A percentile compares a stretch with the other conserved stretches of the same genome.
These are phyloP conservation scores for Saccharum spontaneum DNA, from an alignment of 176 grass and related monocot species.

Conservation along the genomic window DNA sequence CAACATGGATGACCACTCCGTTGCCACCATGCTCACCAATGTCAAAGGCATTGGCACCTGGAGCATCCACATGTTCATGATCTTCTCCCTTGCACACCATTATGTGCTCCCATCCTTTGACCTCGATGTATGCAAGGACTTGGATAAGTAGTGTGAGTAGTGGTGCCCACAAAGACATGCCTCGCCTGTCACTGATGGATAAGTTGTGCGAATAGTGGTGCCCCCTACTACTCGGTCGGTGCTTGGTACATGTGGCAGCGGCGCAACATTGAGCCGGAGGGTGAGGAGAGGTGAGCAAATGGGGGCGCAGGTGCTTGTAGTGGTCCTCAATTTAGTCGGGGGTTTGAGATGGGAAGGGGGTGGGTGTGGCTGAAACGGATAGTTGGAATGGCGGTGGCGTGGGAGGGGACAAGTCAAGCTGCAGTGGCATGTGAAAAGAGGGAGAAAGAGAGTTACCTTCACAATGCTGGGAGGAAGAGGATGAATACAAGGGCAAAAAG, in stretches of 20 bases:
- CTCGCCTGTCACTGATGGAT: slow-evolving; percentile 76
- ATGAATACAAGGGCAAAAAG: not conserved
- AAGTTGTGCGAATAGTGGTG: slow-evolving; percentile 76
- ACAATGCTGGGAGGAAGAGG: not conserved
- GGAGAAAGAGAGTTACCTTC: not conserved
- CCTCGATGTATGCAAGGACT: slow-evolving; percentile 74
- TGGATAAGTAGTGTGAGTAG: too few relatives aligned
- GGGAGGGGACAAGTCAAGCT: not conserved
- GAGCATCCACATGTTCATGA: slow-evolving; percentile 99
- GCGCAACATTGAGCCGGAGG: not conserved
- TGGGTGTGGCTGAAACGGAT: not conserved
- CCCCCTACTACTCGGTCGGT: slow-evolving; percentile 67
- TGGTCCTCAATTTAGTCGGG: not conserved
- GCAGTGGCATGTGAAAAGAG: not conserved
- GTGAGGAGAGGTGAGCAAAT: not conserved
- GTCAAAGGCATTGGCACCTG: slow-evolving; percentile 85
- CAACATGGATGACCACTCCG: slow-evolving; percentile 83
- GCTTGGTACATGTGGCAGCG: slow-evolving; percentile 94
- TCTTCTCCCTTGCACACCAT: slow-evolving; percentile 80
- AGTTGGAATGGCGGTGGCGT: not conserved
- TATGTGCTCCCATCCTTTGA: slow-evolving; percentile 63
- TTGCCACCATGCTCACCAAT: slow-evolving; percentile 89
- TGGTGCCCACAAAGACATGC: slow-evolving; percentile 57
- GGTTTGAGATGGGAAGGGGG: not conserved
- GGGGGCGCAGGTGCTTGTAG: not conserved